A percentile compares a stretch with the other conserved stretches of the same genome.
phyloP scores from a whole-genome alignment of 2,329 filamentous ascomycete species.

The Huntiella decipiens region DNA sequence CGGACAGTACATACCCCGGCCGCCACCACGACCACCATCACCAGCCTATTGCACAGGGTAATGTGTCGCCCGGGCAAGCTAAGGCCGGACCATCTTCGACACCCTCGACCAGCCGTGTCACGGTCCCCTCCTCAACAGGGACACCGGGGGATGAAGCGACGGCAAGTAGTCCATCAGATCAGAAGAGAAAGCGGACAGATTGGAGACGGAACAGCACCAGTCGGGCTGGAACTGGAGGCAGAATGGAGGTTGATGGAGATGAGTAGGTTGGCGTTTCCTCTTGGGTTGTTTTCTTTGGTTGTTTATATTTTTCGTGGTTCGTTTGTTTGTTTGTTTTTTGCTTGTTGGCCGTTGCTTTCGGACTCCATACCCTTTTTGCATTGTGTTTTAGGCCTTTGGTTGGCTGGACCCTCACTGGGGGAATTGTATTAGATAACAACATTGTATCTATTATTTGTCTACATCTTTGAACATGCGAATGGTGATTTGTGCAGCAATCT shows the following conservation, averaged over 20 bases:
- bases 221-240: slow-evolving; percentile 1
- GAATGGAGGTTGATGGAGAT: slow-evolving; percentile 9
- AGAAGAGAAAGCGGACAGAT: slow-evolving; percentile 10
- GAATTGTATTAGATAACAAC: too few relatives aligned
- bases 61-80: too few relatives aligned
- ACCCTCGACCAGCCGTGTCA: neutral
- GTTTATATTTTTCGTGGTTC: neutral
- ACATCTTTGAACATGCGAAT: too few relatives aligned
- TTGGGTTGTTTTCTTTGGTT: neutral
- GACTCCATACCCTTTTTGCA: too few relatives aligned
- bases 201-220: slow-evolving; percentile 4
- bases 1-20: slow-evolving; percentile 10
- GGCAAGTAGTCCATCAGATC: slow-evolving; percentile 2
- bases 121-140: neutral
- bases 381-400: too few relatives aligned
- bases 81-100: neutral
- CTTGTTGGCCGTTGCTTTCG: neutral
- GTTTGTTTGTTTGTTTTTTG: neutral
- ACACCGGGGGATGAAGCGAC: neutral
- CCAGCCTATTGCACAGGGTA: slow-evolving; percentile 7
- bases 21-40: slow-evolving; percentile 11
- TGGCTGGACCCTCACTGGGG: too few relatives aligned
- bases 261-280: neutral
- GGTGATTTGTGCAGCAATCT: too few relatives aligned
- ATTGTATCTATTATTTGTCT: too few relatives aligned